Evolutionary conservation across 768 basidiomycete genomes (phyloP).

Genomic region (Coprinopsis sp.): DNA sequence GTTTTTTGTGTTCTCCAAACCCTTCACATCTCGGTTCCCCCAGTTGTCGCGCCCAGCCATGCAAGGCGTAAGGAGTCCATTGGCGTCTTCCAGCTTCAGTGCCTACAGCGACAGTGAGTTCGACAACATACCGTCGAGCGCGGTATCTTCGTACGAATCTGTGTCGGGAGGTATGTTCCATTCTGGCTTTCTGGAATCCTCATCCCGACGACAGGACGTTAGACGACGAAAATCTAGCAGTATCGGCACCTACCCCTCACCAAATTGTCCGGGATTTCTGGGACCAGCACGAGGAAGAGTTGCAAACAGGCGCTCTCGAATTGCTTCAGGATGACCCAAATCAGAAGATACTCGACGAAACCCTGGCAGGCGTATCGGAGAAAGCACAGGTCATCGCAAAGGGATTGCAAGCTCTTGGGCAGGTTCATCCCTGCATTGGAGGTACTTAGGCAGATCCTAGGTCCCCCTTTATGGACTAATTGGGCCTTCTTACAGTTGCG

Average conservation of each 20-base stretch:
- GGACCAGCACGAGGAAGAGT: constrained; percentile 8
- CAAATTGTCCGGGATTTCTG: constrained; percentile 13
- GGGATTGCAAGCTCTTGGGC: constrained; percentile 29
- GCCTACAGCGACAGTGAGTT: too few relatives aligned
- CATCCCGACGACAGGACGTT: too few relatives aligned
- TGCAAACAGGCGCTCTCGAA: constrained; percentile 1
- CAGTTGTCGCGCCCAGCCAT: too few relatives aligned
- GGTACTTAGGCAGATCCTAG: constrained; percentile 17
- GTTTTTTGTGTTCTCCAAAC: neutral
- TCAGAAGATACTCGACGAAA: constrained; percentile 24
- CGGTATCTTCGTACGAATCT: too few relatives aligned
- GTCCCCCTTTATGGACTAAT: neutral
- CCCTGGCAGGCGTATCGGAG: constrained; percentile 25
- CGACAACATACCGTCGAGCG: too few relatives aligned
- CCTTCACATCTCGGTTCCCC: too few relatives aligned
- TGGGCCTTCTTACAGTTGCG: constrained; percentile 26
- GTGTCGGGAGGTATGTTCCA: neutral
- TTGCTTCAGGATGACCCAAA: constrained; percentile 1
- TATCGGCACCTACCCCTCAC: constrained; percentile 6
- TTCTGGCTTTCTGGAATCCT: too few relatives aligned
- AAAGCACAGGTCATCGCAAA: constrained; percentile 25
- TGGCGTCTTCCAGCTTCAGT: too few relatives aligned
- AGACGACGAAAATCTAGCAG: constrained; percentile 1
- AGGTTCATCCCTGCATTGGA: constrained; percentile 35
- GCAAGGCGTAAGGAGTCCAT: too few relatives aligned